These are phyloP conservation scores for Vachellia pachyceras DNA, from an alignment of 306 rosid species.

Conservation along the genomic window DNA sequence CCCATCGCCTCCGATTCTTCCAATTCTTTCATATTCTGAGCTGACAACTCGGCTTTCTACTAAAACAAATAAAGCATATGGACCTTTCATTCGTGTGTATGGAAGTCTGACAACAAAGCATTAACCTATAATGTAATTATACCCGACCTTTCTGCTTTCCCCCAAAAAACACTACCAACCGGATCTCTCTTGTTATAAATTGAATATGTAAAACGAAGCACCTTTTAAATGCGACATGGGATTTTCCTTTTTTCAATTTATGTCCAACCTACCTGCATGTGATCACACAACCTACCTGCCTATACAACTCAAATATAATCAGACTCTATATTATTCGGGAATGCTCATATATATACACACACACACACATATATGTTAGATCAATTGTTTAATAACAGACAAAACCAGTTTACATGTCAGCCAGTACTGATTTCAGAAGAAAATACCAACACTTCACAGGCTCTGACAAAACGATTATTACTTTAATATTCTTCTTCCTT, in stretches of 20 bases:
- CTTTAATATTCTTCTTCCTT: conserved; percentile 26
- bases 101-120: conserved; percentile 40
- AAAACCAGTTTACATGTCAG: neutral
- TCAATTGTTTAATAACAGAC: conserved; percentile 2
- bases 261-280: conserved; percentile 42
- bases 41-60: conserved; percentile 49
- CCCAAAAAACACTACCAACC: conserved; percentile 38
- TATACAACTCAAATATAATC: conserved; percentile 25
- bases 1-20: conserved; percentile 44
- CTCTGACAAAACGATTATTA: conserved; percentile 1
- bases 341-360: neutral
- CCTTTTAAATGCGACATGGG: conserved; percentile 41
- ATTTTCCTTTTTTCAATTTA: conserved; percentile 26
- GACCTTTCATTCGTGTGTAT: conserved; percentile 17
- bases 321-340: conserved; percentile 8
- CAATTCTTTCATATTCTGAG: neutral
- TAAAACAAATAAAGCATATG: conserved; percentile 19
- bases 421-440: neutral
- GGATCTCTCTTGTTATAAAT: conserved; percentile 33
- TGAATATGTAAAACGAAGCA: conserved; percentile 52
- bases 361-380: no score
- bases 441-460: neutral
- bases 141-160: conserved; percentile 41
- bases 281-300: conserved; percentile 35
- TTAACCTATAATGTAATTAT: conserved; percentile 37